These are phyloP conservation scores for Suillus hirtellus DNA, from an alignment of 768 basidiomycete species.

Conservation along the genomic window DNA sequence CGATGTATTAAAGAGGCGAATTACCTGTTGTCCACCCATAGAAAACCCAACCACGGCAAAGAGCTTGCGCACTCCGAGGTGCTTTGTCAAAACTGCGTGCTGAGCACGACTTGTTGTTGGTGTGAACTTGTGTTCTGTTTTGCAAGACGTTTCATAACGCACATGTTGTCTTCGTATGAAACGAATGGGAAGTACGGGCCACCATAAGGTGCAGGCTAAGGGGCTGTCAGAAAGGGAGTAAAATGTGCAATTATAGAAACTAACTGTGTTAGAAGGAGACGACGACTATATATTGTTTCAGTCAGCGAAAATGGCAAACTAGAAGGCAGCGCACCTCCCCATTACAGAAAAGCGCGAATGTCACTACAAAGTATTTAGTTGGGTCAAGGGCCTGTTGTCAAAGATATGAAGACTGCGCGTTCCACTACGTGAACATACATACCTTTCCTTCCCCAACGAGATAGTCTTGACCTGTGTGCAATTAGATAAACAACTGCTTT, in stretches of 20 bases:
- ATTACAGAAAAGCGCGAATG: conserved; percentile 57
- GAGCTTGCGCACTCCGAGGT: conserved; percentile 44
- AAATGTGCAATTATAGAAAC: not conserved
- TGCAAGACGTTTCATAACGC: conserved; percentile 15
- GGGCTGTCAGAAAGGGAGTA: not conserved
- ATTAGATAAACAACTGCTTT: conserved; percentile 32
- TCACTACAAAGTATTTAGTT: conserved; percentile 52
- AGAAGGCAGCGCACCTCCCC: conserved; percentile 46
- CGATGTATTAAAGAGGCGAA: conserved; percentile 15
- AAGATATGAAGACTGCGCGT: not conserved
- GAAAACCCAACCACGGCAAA: conserved; percentile 53
- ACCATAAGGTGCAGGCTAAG: conserved; percentile 53
- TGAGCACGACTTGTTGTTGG: conserved; percentile 51
- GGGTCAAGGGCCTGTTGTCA: conserved; percentile 47
- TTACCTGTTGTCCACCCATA: conserved; percentile 58
- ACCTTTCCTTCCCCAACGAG: conserved; percentile 54
- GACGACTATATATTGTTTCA: conserved; percentile 46
- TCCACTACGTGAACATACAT: not conserved
- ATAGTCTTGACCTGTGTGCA: conserved; percentile 42
- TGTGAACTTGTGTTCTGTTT: not conserved
- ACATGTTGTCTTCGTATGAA: conserved; percentile 63
- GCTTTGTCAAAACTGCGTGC: conserved; percentile 49
- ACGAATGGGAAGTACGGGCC: conserved; percentile 60
- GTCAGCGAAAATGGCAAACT: not conserved
- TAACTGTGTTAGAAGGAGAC: conserved; percentile 60